phyloP scores from a whole-genome alignment of 2,329 filamentous ascomycete genomes.

The Fusarium aywerte region DNA sequence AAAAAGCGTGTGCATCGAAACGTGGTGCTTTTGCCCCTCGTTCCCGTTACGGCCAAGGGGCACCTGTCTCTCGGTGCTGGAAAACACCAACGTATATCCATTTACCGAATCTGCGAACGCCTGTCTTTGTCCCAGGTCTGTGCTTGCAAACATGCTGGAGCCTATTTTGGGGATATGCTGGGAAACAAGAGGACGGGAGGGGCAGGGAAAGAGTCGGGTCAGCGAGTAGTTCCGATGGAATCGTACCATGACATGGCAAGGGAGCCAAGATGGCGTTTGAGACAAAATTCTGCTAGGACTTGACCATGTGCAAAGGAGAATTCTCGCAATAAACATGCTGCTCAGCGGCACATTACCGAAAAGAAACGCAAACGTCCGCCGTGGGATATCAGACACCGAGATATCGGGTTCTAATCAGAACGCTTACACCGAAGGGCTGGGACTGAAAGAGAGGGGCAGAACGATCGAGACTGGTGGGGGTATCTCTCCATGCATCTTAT shows the following conservation, averaged over 20 bases:
- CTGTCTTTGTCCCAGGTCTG: conserved; percentile 1
- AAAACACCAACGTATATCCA: conserved; percentile 13
- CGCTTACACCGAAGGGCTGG: conserved; percentile 29
- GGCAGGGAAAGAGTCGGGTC: conserved; percentile 1
- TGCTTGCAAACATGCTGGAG: conserved; percentile 21
- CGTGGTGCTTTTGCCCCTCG: conserved; percentile 22
- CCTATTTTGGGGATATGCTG: not conserved
- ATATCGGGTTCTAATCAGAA: conserved; percentile 16
- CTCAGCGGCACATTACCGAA: conserved; percentile 38
- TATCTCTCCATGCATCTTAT: conserved; percentile 9
- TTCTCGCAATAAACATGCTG: conserved; percentile 8
- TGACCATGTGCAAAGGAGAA: conserved; percentile 19
- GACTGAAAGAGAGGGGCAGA: not conserved
- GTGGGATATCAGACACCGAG: conserved; percentile 17
- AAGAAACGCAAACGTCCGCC: not conserved
- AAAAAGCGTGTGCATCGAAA: conserved; percentile 10
- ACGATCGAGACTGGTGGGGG: conserved; percentile 25
- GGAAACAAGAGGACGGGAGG: not conserved
- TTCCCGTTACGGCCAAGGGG: conserved; percentile 18
- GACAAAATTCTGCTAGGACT: conserved; percentile 1
- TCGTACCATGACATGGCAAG: conserved; percentile 27
- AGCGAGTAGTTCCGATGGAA: conserved; percentile 26
- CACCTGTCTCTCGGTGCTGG: conserved; percentile 22
- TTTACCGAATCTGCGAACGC: conserved; percentile 15
- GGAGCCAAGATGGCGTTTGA: not conserved